Percentiles rank a stretch among this genome's conserved stretches.
These are phyloP conservation scores for Peronosclerospora sorghi DNA, from an alignment of 352 stramenopile species.

Conservation along the genomic window DNA sequence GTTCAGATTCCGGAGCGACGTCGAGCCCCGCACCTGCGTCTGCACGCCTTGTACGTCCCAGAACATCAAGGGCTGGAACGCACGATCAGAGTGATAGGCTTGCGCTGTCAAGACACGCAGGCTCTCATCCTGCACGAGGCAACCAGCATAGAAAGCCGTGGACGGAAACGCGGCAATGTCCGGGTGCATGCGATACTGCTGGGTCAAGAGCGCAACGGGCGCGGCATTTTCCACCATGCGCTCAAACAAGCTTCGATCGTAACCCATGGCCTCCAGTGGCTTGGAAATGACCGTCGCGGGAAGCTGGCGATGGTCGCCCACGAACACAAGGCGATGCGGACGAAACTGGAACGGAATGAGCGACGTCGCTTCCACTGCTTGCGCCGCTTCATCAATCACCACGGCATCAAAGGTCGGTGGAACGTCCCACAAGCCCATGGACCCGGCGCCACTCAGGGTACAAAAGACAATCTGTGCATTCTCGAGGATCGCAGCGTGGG, in stretches of 20 bases:
- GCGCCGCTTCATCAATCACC: constrained; percentile 96
- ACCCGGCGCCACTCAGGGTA: constrained; percentile 72
- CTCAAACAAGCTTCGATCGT: constrained; percentile 95
- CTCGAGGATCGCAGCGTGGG: constrained; percentile 57
- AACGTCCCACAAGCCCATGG: constrained; percentile 75
- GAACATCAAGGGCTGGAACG: constrained; percentile 57
- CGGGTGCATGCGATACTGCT: constrained; percentile 97
- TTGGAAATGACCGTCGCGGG: constrained; percentile 95
- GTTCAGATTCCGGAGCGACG: constrained; percentile 63
- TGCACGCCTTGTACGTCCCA: constrained; percentile 52
- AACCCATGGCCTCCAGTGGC: constrained; percentile 61
- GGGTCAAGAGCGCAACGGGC: constrained; percentile 82
- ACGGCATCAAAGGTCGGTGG: constrained; percentile 92
- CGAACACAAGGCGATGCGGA: constrained; percentile 69
- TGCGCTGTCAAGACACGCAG: constrained; percentile 71
- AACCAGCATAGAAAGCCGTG: constrained; percentile 88
- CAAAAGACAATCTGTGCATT: constrained; percentile 79
- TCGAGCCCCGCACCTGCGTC: constrained; percentile 61
- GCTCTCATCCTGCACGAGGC: constrained; percentile 79
- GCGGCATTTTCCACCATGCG: constrained; percentile 82
- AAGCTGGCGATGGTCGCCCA: constrained; percentile 95
- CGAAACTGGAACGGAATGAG: constrained; percentile 95
- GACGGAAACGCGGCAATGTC: constrained; percentile 93
- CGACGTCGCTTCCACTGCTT: constrained; percentile 92
- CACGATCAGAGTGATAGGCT: constrained; percentile 33